A percentile compares a stretch with the other conserved stretches of the same genome.
phyloP scores from a whole-genome alignment of 1,284 basidiomycete species.

The Malassezia cuniculi region DNA sequence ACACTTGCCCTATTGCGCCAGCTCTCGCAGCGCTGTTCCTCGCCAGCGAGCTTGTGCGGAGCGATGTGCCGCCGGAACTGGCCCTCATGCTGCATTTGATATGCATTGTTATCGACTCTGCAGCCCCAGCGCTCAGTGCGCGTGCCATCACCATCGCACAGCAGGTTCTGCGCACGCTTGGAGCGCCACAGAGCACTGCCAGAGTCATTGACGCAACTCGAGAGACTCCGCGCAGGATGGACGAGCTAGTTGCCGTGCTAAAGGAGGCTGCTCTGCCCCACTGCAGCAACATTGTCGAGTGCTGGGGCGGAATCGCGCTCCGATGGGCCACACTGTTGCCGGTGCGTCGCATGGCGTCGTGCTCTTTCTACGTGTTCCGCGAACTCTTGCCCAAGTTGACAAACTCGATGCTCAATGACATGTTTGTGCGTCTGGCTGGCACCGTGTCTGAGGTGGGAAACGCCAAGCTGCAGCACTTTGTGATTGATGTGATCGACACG shows the following conservation, averaged over 20 bases:
- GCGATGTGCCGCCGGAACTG: too few relatives aligned
- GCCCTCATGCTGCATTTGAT: too few relatives aligned
- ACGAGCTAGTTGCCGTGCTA: slow-evolving; percentile 1
- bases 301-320: slow-evolving; percentile 69
- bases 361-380: slow-evolving; percentile 80
- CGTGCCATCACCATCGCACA: slow-evolving; percentile 17
- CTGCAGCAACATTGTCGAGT: slow-evolving; percentile 50
- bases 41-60: too few relatives aligned
- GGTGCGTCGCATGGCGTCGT: slow-evolving; percentile 70
- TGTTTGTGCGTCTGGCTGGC: slow-evolving; percentile 70
- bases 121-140: too few relatives aligned
- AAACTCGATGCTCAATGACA: slow-evolving; percentile 61
- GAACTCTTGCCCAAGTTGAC: slow-evolving; percentile 63
- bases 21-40: too few relatives aligned
- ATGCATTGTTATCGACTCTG: too few relatives aligned
- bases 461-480: slow-evolving; percentile 66
- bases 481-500: slow-evolving; percentile 68
- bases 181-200: slow-evolving; percentile 15
- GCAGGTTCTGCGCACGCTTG: slow-evolving; percentile 14
- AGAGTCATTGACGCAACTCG: too few relatives aligned
- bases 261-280: slow-evolving; percentile 13
- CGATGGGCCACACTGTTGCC: slow-evolving; percentile 76
- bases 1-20: too few relatives aligned
- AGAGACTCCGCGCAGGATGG: neutral
- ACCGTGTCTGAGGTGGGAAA: slow-evolving; percentile 63